phyloP scores from a whole-genome alignment of 1,139 yeast species.

The Nematodospora anomalae region DNA sequence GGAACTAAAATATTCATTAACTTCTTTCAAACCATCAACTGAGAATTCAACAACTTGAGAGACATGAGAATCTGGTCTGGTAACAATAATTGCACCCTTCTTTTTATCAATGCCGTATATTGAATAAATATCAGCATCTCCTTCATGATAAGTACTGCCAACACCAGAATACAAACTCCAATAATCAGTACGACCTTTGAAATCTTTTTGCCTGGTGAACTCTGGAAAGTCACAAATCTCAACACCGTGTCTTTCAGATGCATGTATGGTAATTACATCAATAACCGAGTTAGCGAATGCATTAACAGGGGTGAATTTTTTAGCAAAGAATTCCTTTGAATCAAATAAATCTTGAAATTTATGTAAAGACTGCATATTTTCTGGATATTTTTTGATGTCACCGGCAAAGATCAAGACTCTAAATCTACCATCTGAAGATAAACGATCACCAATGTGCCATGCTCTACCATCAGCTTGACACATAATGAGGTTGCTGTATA shows the following conservation, averaged over 20 bases:
- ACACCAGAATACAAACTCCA: slow-evolving; percentile 29
- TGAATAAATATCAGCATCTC: slow-evolving; percentile 16
- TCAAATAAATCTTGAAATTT: slow-evolving; percentile 19
- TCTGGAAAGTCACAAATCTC: slow-evolving; percentile 30
- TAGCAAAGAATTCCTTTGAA: slow-evolving; percentile 17
- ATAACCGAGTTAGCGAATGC: slow-evolving; percentile 26
- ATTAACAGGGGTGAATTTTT: slow-evolving; percentile 25
- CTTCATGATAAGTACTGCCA: slow-evolving; percentile 16
- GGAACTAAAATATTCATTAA: slow-evolving; percentile 21
- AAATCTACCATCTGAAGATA: slow-evolving; percentile 26
- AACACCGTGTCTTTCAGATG: slow-evolving; percentile 18
- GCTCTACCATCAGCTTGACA: slow-evolving; percentile 28
- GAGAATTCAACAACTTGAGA: slow-evolving; percentile 22
- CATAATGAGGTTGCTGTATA: slow-evolving; percentile 22
- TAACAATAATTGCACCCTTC: slow-evolving; percentile 26
- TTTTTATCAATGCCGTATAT: slow-evolving; percentile 26
- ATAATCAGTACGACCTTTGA: slow-evolving; percentile 28
- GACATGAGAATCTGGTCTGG: slow-evolving; percentile 38
- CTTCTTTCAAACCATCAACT: slow-evolving; percentile 19
- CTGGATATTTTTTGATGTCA: slow-evolving; percentile 17
- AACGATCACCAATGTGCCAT: slow-evolving; percentile 22
- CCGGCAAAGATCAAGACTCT: slow-evolving; percentile 28
- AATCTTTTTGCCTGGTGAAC: slow-evolving; percentile 25
- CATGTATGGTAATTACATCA: slow-evolving; percentile 25
- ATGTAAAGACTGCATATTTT: slow-evolving; percentile 14